Evolutionary conservation across 2,329 filamentous ascomycete genomes (phyloP), one percentile per base, ranked within the genome.

Genomic region (Talaromyces sp.): DNA sequence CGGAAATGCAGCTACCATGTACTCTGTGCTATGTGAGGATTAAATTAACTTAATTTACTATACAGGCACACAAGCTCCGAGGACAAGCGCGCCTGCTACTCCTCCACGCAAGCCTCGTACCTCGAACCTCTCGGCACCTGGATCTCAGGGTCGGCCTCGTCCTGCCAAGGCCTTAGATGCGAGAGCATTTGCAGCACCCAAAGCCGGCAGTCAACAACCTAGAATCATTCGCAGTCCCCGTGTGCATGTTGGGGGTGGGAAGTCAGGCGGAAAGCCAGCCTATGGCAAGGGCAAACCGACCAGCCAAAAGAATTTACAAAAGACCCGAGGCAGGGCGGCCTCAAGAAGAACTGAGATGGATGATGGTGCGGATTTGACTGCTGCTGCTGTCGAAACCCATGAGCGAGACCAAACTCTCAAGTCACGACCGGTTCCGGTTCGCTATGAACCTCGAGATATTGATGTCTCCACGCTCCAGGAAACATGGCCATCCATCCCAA

Each of bases 401-500:
- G 66, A 67, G 24, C 52, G 54, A 41, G 67, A 74, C 27, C 63
- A 72, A 32, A 52, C 63, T 16, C 54, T 69, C 22, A 62, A 68
- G 52, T 57, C 64, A 7, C 68, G 62, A 5, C 65, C 67, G n/a
- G 58, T 55, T 10, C 66, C 72, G 10, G 60, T 67, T 46, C 70
- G 66, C 16, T 75, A 75, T 49, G 62, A 65, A 37, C 73, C 73
- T 13, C 56, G 65, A 17, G 56, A 65, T 4, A 68, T 72, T 51
- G 61, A 64, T 30, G 58, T 67, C 27, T 63, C 67, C 14, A 66
- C 62, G 32, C 43, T 75, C 49, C 65, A 60, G 45, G 63, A 71
- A 24, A 75, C 72, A 10, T 75, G 73, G 73, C 73, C 73, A 17
- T 65, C 71, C 24, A 52, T 76, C 8, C 71, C 73, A 1, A 69